phyloP scores from a whole-genome alignment of 139 green algal genomes.

The Chlamydomonas sp. region DNA sequence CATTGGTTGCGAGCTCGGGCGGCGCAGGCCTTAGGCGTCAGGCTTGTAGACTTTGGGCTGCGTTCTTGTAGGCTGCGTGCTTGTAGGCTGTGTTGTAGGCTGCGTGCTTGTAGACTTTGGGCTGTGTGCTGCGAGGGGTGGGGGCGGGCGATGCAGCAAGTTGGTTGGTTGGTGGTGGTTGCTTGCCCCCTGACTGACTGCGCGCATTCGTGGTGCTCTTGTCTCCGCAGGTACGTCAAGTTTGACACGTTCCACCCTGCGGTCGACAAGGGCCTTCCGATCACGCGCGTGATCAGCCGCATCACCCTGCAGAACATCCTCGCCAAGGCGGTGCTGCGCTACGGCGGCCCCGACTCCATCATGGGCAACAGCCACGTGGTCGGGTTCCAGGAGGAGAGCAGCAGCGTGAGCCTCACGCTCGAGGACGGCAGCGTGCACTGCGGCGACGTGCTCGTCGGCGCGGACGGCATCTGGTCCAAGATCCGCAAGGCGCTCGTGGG shows the following conservation, averaged over 20 bases:
- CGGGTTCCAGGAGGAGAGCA: slow-evolving; percentile 43
- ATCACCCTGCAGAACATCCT: slow-evolving; percentile 66
- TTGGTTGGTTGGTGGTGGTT: no score
- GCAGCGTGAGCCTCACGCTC: slow-evolving; percentile 47
- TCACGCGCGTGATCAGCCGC: slow-evolving; percentile 89
- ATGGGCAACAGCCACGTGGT: slow-evolving; percentile 54
- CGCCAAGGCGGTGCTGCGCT: slow-evolving; percentile 36
- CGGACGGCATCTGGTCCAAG: slow-evolving; percentile 92
- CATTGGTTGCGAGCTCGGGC: no score
- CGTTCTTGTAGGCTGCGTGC: no score
- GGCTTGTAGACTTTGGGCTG: no score
- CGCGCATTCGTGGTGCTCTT: no score
- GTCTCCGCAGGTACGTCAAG: slow-evolving; percentile 86
- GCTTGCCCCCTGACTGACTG: no score
- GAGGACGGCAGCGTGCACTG: slow-evolving; percentile 54
- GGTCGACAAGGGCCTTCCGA: slow-evolving; percentile 76
- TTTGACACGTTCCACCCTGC: slow-evolving; percentile 95
- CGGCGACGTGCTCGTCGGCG: slow-evolving; percentile 86
- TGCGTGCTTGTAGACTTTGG: no score
- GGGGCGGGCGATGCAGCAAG: no score
- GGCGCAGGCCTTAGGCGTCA: no score
- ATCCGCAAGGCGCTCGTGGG: slow-evolving; percentile 67
- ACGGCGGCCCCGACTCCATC: slow-evolving; percentile 37
- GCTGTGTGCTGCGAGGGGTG: no score
- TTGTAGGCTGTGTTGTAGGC: no score